Evolutionary conservation across 805 yeast genomes (phyloP), one percentile per base, ranked within the genome.

Genomic region (Cyberlindnera mrakii): DNA sequence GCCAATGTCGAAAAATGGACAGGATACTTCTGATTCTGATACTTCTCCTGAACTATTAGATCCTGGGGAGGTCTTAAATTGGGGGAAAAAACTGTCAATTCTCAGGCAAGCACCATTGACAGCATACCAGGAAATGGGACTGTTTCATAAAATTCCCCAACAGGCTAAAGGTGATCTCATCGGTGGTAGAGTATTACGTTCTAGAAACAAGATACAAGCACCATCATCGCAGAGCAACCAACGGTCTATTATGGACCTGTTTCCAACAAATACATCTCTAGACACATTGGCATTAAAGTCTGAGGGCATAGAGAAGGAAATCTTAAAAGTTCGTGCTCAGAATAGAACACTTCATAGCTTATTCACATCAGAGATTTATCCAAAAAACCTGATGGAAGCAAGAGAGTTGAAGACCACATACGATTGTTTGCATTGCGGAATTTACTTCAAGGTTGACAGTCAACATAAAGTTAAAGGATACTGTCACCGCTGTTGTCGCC

Each of bases 401-500:
- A 25, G 37, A 3, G 35, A 44, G 13, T 27, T 43, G 8, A 25
- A 18, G 14, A 29, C 17, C n/a, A 44, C 55, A 5, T 59, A 50
- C 41, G 64, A 60, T 39, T 60, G 65, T 40, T 34, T 49, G 17
- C 48, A 58, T 34, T 60, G 65, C 49, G 65, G 64, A 1, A 46
- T 51, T 14, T 60, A 60, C 40, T 60, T 59, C 36, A 35, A 48
- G 16, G 37, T 34, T 3, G 30, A 33, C 7, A 6, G 30, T 2
- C 11, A 8, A 1, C 44, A 45, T 20, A 33, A 13, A 3, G 41
- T 34, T 30, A 43, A 25, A 31, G 45, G 45, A 17, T 58, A 55
- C 35, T 62, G 66, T 40, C 55, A 50, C 6, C 44, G 62, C 16
- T 62, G 66, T 41, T 34, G 37, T 0, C 46, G 66, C 2, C 66